Evolutionary conservation across 176 grass and related monocot genomes (phyloP).

Genomic region (Hsuehochloa calcarea): DNA sequence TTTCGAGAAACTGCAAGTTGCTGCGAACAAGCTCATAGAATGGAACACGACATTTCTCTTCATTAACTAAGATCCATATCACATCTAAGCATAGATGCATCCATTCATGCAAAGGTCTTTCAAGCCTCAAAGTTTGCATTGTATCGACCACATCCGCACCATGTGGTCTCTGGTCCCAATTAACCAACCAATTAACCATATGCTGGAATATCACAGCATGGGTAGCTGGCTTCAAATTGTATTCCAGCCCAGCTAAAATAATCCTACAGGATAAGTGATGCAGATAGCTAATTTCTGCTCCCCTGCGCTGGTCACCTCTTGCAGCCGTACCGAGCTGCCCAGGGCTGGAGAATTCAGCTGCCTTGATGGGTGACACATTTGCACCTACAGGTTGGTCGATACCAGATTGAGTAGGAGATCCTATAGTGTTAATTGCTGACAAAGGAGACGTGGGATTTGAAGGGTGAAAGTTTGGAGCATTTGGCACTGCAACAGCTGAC

Average conservation of each 20-base stretch:
- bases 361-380: conserved; percentile 74
- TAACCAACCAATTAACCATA: conserved; percentile 90
- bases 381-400: conserved; percentile 70
- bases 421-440: conserved; percentile 67
- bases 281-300: conserved; percentile 60
- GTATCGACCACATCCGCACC: conserved; percentile 46
- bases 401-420: conserved; percentile 86
- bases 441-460: conserved; percentile 82
- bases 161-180: conserved; percentile 68
- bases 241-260: conserved; percentile 74
- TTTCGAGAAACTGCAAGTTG: conserved; percentile 85
- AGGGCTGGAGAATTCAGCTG: conserved; percentile 57
- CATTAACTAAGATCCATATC: conserved; percentile 85
- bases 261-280: conserved; percentile 82
- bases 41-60: conserved; percentile 82
- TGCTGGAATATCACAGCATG: conserved; percentile 78
- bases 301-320: conserved; percentile 51
- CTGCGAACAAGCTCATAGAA: conserved; percentile 92
- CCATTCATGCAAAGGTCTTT: conserved; percentile 85
- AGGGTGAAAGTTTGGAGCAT: conserved; percentile 60
- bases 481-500: conserved; percentile 44
- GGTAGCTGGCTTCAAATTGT: conserved; percentile 76
- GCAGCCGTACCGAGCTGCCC: conserved; percentile 37
- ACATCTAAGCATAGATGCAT: conserved; percentile 92
- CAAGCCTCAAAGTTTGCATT: conserved; percentile 43